Conservation (phyloP, 2,329 filamentous ascomycete genomes). For the Xylariomycetidae sp. region DNA sequence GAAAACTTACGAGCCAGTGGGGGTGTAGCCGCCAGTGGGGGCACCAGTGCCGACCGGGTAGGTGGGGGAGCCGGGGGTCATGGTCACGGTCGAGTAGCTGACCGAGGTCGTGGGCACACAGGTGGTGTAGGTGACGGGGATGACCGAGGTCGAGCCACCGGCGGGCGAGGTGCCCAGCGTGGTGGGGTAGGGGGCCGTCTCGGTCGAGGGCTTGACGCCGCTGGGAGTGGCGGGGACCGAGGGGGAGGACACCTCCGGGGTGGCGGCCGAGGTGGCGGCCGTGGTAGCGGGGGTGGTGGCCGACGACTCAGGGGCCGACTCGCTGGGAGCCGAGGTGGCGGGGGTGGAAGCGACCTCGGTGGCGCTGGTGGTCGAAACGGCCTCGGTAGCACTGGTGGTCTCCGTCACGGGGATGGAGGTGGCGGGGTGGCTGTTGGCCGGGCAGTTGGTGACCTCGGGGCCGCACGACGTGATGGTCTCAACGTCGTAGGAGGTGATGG, state of each 20-base stretch:
- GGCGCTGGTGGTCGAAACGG: constrained; percentile 30
- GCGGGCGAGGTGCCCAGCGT: constrained; percentile 15
- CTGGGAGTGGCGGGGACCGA: constrained; percentile 14
- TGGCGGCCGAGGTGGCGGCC: background rate
- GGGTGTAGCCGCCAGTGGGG: constrained; percentile 24
- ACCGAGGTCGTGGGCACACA: constrained; percentile 21
- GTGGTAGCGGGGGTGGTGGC: constrained; percentile 4
- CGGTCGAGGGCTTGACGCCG: constrained; percentile 29
- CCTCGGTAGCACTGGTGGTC: constrained; percentile 15
- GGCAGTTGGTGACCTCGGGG: constrained; percentile 58
- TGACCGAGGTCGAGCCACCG: constrained; percentile 38
- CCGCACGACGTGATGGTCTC: constrained; percentile 58
- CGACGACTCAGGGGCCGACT: constrained; percentile 1
- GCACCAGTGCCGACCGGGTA: constrained; percentile 17
- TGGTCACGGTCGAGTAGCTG: constrained; percentile 21
- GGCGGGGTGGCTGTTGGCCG: constrained; percentile 36
- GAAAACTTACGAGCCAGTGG: no score
- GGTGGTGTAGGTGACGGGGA: constrained; percentile 38
- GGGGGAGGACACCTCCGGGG: constrained; percentile 2
- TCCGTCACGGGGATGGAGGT: constrained; percentile 28
- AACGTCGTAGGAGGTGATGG: constrained; percentile 53
- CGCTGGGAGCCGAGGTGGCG: constrained; percentile 9
- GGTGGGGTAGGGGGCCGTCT: constrained; percentile 16
- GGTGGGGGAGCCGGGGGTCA: constrained; percentile 9
- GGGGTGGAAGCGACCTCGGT: constrained; percentile 29